Evolutionary conservation across 371 early-diverging fungal genomes (phyloP).

Genomic region (Mortierella sp.): DNA sequence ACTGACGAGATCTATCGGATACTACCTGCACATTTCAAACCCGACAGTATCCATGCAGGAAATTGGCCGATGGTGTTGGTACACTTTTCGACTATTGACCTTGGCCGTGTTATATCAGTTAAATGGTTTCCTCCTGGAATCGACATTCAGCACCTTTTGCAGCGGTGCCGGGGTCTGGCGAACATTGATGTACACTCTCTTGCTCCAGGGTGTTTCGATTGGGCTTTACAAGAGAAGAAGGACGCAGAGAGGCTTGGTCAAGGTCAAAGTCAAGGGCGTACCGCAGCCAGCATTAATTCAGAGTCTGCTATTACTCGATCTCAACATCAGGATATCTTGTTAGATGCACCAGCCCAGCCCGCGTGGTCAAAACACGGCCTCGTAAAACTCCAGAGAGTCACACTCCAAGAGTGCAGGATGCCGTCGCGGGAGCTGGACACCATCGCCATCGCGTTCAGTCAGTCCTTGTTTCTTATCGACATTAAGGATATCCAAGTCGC

Average conservation of each 20-base stretch:
- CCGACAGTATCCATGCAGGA: neutral
- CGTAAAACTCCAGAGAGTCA: too few relatives aligned
- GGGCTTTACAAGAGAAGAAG: neutral
- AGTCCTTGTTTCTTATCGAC: too few relatives aligned
- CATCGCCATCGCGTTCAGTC: too few relatives aligned
- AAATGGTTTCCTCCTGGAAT: neutral
- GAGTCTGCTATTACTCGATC: neutral
- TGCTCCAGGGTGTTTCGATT: neutral
- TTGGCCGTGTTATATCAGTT: neutral
- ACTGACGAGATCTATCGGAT: neutral
- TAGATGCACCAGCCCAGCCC: neutral
- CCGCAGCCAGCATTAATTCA: neutral
- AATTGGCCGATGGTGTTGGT: neutral
- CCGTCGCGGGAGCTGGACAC: too few relatives aligned
- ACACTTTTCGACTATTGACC: neutral
- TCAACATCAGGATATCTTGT: neutral
- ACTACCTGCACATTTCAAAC: neutral
- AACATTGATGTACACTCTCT: neutral
- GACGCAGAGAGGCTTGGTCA: neutral
- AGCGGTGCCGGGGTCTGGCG: neutral
- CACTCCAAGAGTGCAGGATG: too few relatives aligned
- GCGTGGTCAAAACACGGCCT: too few relatives aligned
- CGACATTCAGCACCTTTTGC: neutral
- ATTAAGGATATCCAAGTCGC: too few relatives aligned
- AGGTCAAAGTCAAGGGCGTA: neutral